Evolutionary conservation across 2,329 filamentous ascomycete species (phyloP).

Genomic region (Claviceps humidiphila): DNA sequence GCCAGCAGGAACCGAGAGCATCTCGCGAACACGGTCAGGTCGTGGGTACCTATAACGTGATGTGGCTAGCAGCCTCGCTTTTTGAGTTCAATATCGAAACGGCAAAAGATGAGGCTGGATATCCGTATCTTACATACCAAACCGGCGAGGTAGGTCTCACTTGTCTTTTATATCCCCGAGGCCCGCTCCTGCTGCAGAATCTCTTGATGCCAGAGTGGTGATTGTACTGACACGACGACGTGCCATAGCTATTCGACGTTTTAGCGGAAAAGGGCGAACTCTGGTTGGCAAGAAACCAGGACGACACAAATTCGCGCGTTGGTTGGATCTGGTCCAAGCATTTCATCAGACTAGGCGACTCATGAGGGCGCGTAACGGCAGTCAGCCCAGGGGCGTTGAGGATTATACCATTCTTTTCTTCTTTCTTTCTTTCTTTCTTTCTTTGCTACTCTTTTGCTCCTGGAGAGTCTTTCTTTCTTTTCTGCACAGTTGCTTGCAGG

Average conservation of each 20-base stretch:
- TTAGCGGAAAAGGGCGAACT: conserved; percentile 94
- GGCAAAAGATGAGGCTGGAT: conserved; percentile 82
- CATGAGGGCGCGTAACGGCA: conserved; percentile 11
- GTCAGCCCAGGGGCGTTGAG: neutral
- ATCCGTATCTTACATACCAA: conserved; percentile 90
- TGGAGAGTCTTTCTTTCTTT: neutral
- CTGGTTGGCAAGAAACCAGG: conserved; percentile 95
- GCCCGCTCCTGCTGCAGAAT: no score
- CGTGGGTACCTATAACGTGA: conserved; percentile 51
- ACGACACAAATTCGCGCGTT: conserved; percentile 64
- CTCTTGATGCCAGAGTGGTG: neutral
- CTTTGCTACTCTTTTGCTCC: neutral
- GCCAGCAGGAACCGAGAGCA: conserved; percentile 40
- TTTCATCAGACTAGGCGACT: conserved; percentile 59
- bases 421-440: neutral
- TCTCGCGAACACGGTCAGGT: conserved; percentile 42
- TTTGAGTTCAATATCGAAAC: conserved; percentile 97
- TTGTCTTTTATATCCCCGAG: no score
- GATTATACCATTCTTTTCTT: neutral
- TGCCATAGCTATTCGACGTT: conserved; percentile 65
- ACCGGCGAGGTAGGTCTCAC: conserved; percentile 60
- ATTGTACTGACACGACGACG: neutral
- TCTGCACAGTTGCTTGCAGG: neutral
- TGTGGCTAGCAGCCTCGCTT: conserved; percentile 85
- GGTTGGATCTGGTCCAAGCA: conserved; percentile 99